phyloP scores from a whole-genome alignment of 2,329 filamentous ascomycete genomes.

The Aspergillus sp. region DNA sequence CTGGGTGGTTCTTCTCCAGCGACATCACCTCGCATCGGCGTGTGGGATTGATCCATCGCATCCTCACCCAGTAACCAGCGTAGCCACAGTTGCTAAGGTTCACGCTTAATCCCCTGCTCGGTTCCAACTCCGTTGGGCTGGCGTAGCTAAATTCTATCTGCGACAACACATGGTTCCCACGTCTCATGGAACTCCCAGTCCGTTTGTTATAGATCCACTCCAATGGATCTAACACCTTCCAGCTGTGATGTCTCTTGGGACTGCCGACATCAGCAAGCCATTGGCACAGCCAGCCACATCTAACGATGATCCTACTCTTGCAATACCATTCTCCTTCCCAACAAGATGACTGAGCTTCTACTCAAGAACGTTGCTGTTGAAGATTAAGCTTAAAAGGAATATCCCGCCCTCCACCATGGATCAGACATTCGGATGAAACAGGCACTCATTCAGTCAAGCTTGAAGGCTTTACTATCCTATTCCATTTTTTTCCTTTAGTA shows the following conservation, averaged over 20 bases:
- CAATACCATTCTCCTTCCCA: slow-evolving; percentile 10
- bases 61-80: not conserved
- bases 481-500: slow-evolving; percentile 3
- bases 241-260: slow-evolving; percentile 24
- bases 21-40: slow-evolving; percentile 3
- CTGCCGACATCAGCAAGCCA: slow-evolving; percentile 22
- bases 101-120: slow-evolving; percentile 12
- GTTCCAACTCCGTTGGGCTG: not conserved
- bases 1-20: slow-evolving; percentile 7
- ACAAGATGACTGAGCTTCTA: slow-evolving; percentile 6
- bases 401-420: slow-evolving; percentile 22
- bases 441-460: slow-evolving; percentile 8
- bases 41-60: not conserved
- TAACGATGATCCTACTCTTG: slow-evolving; percentile 28
- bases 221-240: slow-evolving; percentile 25
- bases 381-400: slow-evolving; percentile 24
- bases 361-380: slow-evolving; percentile 11
- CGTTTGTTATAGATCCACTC: slow-evolving; percentile 28
- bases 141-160: slow-evolving; percentile 7
- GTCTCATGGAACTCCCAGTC: slow-evolving; percentile 7
- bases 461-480: slow-evolving; percentile 6
- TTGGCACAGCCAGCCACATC: slow-evolving; percentile 32
- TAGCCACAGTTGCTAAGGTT: slow-evolving; percentile 20
- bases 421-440: slow-evolving; percentile 12
- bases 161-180: slow-evolving; percentile 19